Evolutionary conservation across 2,329 filamentous ascomycete genomes (phyloP).

Genomic region (Colletotrichum phormii): DNA sequence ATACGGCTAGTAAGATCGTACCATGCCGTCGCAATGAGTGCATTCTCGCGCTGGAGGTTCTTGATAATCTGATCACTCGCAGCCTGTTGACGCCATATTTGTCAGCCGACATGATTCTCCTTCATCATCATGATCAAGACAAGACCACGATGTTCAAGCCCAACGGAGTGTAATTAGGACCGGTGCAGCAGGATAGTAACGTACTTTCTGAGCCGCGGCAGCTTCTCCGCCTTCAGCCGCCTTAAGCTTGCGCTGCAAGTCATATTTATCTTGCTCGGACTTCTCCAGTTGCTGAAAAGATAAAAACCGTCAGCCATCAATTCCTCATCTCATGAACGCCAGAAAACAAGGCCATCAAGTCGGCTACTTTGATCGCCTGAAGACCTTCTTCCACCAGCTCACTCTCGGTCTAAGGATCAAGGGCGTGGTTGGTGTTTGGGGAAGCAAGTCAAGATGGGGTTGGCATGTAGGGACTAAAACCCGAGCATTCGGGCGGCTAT

Average conservation of each 20-base stretch:
- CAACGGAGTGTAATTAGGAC: not conserved
- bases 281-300: constrained; percentile 66
- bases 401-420: not conserved
- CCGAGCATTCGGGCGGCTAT: constrained; percentile 19
- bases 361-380: not conserved
- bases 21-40: constrained; percentile 85
- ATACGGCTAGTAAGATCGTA: constrained; percentile 83
- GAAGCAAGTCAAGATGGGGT: not conserved
- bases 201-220: constrained; percentile 64
- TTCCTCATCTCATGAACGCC: not conserved
- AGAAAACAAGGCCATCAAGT: not conserved
- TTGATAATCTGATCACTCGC: constrained; percentile 68
- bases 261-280: constrained; percentile 66
- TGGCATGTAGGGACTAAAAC: constrained; percentile 1
- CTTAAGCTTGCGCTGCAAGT: constrained; percentile 67
- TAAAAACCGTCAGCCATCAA: constrained; percentile 39
- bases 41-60: constrained; percentile 81
- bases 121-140: not conserved
- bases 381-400: constrained; percentile 17
- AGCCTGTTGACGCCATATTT: constrained; percentile 49
- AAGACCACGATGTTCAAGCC: not conserved
- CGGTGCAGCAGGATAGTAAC: constrained; percentile 40
- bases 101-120: not conserved
- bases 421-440: not conserved
- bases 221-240: constrained; percentile 61